phyloP scores from a whole-genome alignment of 169 alveolate species.

The Babesia ovis region DNA sequence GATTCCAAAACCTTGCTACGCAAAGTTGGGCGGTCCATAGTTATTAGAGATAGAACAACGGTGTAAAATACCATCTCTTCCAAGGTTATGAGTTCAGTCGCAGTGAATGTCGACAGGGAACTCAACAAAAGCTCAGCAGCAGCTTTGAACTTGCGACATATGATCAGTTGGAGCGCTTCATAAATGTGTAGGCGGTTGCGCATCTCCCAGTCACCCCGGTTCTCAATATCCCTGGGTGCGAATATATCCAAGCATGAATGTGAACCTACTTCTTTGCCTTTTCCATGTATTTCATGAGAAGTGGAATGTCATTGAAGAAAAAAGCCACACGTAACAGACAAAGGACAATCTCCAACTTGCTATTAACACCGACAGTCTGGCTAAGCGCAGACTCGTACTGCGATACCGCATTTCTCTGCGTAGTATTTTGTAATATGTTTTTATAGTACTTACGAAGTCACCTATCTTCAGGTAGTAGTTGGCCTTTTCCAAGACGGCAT shows the following conservation, averaged over 20 bases:
- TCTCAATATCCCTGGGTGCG: slow-evolving; percentile 82
- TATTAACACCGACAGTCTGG: slow-evolving; percentile 83
- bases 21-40: slow-evolving; percentile 82
- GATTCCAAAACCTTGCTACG: slow-evolving; percentile 84
- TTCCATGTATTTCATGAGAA: slow-evolving; percentile 67
- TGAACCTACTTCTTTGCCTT: slow-evolving; percentile 69
- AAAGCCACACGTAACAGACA: slow-evolving; percentile 74
- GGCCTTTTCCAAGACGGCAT: slow-evolving; percentile 88
- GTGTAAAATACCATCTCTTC: slow-evolving; percentile 90
- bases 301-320: slow-evolving; percentile 68
- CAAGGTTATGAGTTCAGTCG: slow-evolving; percentile 90
- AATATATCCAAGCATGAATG: neutral
- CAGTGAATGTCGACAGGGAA: slow-evolving; percentile 92
- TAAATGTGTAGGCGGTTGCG: slow-evolving; percentile 94
- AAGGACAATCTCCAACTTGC: slow-evolving; percentile 76
- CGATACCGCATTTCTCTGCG: slow-evolving; percentile 74
- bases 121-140: slow-evolving; percentile 78
- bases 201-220: slow-evolving; percentile 98
- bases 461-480: slow-evolving; percentile 81
- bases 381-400: slow-evolving; percentile 77
- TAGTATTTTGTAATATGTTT: neutral
- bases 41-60: slow-evolving; percentile 85
- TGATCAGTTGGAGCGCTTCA: slow-evolving; percentile 83
- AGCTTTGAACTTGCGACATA: slow-evolving; percentile 86
- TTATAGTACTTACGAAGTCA: slow-evolving; percentile 55